Base-by-base conservation (phyloP, 345 rosid species). In the Capsella bursapastoris region DNA sequence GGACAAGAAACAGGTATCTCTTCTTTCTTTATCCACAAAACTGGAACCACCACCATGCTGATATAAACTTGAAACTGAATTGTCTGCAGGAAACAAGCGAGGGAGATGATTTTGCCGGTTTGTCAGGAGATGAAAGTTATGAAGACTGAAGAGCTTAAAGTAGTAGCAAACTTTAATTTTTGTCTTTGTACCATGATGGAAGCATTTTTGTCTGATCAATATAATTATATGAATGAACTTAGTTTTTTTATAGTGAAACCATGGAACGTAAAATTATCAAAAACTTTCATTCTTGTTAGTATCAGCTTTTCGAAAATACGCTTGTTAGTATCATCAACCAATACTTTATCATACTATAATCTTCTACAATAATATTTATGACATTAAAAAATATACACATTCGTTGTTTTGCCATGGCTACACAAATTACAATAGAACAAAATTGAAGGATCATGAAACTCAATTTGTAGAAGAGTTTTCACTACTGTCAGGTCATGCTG, bases 1-100 rank as follows among this genome's bases (percentile, higher is more conserved):
- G 99, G 99, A 95, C 72, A 95, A 90, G 59, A 79, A 83, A 86
- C 87, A 77, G 81, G 99, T 92, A 83, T 71, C 73, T 16, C n/a
- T 15, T 48, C 52, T 18, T 31, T 70, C 69, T n/a, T 22, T 50
- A 5, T 66, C 58, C 27, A 27, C 11, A 15, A 40, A 16, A 43
- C 16, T 58, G 12, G 35, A 32, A 73, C 44, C 2, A 16, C 38
- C 18, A 55, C 8, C 13, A 68, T n/a, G 14, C 32, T 5, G 1
- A 41, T 55, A n/a, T 49, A 27, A 22, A 63, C 56, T 72, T 45
- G n/a, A 6, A 45, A 41, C 18, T 35, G 14, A 4, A 53, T 44
- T 51, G 38, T 76, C 53, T 43, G 69, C 87, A 90, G 98, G 96
- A 83, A 51, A 52, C 80, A 32, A 62, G 48, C 12, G 76, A 52